Evolutionary conservation across 441 rosid genomes (phyloP).

Genomic region (Hura crepitans): DNA sequence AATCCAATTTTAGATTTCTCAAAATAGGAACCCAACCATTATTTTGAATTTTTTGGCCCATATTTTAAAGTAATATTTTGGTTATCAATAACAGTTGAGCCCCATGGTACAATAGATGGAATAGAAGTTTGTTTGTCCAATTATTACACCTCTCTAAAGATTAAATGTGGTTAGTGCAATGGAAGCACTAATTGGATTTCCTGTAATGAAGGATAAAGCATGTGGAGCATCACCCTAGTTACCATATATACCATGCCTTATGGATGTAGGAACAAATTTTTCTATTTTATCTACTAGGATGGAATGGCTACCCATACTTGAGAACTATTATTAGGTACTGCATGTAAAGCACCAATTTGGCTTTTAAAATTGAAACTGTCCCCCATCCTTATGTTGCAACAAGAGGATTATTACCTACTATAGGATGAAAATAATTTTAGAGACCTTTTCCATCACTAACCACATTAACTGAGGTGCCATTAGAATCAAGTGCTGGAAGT

Average conservation of each 20-base stretch:
- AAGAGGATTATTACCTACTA: conserved; percentile 35
- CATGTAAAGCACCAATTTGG: conserved; percentile 31
- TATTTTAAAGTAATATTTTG: conserved; percentile 32
- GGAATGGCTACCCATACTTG: conserved; percentile 53
- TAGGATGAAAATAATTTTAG: conserved; percentile 43
- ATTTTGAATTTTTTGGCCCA: conserved; percentile 42
- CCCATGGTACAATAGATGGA: conserved; percentile 44
- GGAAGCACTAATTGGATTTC: conserved; percentile 35
- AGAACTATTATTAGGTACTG: conserved; percentile 37
- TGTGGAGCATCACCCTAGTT: conserved; percentile 46
- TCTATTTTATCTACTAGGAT: conserved; percentile 37
- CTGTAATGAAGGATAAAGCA: conserved; percentile 36
- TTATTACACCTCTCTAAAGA: conserved; percentile 57
- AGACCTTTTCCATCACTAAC: conserved; percentile 37
- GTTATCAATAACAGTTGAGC: conserved; percentile 35
- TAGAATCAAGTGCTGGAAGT: conserved; percentile 25
- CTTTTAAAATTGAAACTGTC: conserved; percentile 35
- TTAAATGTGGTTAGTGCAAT: conserved; percentile 47
- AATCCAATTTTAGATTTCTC: no score
- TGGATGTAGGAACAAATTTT: conserved; percentile 28
- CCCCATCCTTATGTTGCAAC: conserved; percentile 40
- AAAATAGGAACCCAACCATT: conserved; percentile 46
- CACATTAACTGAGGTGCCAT: conserved; percentile 27
- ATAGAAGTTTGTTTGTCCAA: conserved; percentile 46
- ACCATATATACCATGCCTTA: conserved; percentile 45